Evolutionary conservation across 805 yeast species (phyloP).

Genomic region (Starmerella khaoyaiensis): DNA sequence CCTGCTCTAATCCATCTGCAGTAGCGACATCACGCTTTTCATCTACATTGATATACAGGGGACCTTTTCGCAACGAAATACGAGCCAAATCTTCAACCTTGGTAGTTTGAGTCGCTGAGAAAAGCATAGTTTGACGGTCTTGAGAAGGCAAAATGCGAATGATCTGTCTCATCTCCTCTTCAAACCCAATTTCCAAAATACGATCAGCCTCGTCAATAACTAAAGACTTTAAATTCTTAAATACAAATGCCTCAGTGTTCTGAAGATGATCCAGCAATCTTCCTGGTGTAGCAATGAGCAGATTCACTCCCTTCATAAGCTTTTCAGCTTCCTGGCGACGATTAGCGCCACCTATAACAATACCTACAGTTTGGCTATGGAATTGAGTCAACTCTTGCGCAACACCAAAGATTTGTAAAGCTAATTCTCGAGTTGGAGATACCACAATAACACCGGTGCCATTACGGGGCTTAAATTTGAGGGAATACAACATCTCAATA

Average conservation of each 20-base stretch:
- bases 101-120: slow-evolving; percentile 98
- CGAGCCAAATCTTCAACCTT: slow-evolving; percentile 97
- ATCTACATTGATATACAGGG: slow-evolving; percentile 85
- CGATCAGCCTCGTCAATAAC: slow-evolving; percentile 98
- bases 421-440: slow-evolving; percentile 95
- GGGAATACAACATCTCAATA: slow-evolving; percentile 74
- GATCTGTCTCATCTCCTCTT: slow-evolving; percentile 97
- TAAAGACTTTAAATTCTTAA: slow-evolving; percentile 85
- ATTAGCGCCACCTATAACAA: slow-evolving; percentile 97
- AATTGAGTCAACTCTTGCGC: slow-evolving; percentile 84
- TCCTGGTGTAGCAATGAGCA: slow-evolving; percentile 95
- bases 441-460: slow-evolving; percentile 96
- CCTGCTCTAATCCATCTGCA: slow-evolving; percentile 95
- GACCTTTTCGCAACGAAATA: slow-evolving; percentile 87
- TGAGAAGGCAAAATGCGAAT: slow-evolving; percentile 84
- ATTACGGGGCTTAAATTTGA: slow-evolving; percentile 92
- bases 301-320: slow-evolving; percentile 81
- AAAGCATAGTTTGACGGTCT: slow-evolving; percentile 90
- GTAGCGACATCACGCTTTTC: slow-evolving; percentile 74
- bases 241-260: slow-evolving; percentile 85
- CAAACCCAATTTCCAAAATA: slow-evolving; percentile 93
- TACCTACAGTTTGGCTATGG: slow-evolving; percentile 89
- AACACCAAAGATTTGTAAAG: slow-evolving; percentile 94
- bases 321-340: slow-evolving; percentile 96
- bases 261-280: slow-evolving; percentile 92